Percentiles rank a stretch among this genome's conserved stretches.
Evolutionary conservation across 169 alveolate genomes (phyloP).

Genomic region (Eimeria falciformis): DNA sequence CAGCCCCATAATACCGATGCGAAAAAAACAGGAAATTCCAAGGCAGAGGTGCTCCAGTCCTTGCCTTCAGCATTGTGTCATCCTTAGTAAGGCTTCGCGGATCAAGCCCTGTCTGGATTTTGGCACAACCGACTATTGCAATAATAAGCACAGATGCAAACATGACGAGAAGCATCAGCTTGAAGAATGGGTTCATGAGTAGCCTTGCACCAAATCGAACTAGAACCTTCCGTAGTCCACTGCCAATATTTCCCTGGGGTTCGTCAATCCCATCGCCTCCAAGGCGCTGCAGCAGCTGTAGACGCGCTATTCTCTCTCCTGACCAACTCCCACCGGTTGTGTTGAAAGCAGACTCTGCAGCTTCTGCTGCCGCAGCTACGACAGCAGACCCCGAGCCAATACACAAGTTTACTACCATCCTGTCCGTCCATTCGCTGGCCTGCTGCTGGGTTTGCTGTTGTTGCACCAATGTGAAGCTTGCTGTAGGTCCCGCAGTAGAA

Average conservation of each 20-base stretch:
- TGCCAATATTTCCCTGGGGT: constrained; percentile 76
- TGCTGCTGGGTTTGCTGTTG: constrained; percentile 53
- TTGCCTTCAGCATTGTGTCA: constrained; percentile 70
- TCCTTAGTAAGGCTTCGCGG: constrained; percentile 70
- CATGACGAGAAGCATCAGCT: constrained; percentile 56
- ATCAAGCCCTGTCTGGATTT: constrained; percentile 65
- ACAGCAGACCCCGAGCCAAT: constrained; percentile 61
- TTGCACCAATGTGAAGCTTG: neutral
- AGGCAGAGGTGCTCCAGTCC: too few species aligned
- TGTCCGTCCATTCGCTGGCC: constrained; percentile 49
- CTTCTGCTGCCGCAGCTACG: constrained; percentile 65
- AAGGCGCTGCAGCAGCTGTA: constrained; percentile 65
- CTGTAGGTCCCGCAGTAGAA: constrained; percentile 7
- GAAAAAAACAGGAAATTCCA: too few species aligned
- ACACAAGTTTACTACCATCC: constrained; percentile 65
- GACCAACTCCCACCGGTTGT: constrained; percentile 67
- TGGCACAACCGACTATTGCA: constrained; percentile 46
- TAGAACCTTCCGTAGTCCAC: constrained; percentile 56
- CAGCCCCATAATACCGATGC: too few species aligned
- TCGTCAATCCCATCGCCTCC: constrained; percentile 70
- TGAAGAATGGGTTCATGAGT: constrained; percentile 62
- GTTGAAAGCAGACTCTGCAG: constrained; percentile 59
- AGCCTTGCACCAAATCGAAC: constrained; percentile 72
- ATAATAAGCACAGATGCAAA: constrained; percentile 50
- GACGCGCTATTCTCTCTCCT: constrained; percentile 62